These are phyloP conservation scores for Auxenochlorella pyrenoidosa DNA, from an alignment of 139 green algal genomes.

Conservation along the genomic window DNA sequence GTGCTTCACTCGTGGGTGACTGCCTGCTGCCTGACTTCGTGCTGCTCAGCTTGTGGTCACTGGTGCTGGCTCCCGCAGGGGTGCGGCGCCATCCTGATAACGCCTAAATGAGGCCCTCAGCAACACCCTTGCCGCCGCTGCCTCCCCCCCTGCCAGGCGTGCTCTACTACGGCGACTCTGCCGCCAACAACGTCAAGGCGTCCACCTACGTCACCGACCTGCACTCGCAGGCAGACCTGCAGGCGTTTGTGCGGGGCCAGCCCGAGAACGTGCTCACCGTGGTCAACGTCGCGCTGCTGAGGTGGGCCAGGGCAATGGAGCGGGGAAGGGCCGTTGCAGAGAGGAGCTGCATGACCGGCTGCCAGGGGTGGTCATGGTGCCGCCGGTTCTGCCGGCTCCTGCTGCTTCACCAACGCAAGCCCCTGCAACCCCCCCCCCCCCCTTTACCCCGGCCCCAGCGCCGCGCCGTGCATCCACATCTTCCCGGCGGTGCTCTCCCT, in stretches of 20 bases:
- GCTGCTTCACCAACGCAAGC: background rate
- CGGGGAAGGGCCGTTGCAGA: background rate
- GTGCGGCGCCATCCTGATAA: no score
- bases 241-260: conserved; percentile 54
- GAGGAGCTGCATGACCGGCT: no score
- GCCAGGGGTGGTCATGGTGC: no score
- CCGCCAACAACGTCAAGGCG: conserved; percentile 63
- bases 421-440: background rate
- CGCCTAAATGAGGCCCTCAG: no score
- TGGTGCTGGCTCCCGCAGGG: no score
- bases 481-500: conserved; percentile 86
- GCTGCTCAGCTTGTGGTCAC: no score
- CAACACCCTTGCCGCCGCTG: no score
- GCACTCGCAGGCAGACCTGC: conserved; percentile 51
- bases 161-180: conserved; percentile 72
- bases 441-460: background rate
- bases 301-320: background rate
- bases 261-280: conserved; percentile 53
- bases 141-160: conserved; percentile 48
- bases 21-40: no score
- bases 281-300: conserved; percentile 52
- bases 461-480: conserved; percentile 65
- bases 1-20: no score
- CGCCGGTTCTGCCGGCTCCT: no score
- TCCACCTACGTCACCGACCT: conserved; percentile 71